A percentile compares a stretch with the other conserved stretches of the same genome.
Evolutionary conservation across 2,329 filamentous ascomycete species (phyloP).

Genomic region (Colletotrichum aenigma): DNA sequence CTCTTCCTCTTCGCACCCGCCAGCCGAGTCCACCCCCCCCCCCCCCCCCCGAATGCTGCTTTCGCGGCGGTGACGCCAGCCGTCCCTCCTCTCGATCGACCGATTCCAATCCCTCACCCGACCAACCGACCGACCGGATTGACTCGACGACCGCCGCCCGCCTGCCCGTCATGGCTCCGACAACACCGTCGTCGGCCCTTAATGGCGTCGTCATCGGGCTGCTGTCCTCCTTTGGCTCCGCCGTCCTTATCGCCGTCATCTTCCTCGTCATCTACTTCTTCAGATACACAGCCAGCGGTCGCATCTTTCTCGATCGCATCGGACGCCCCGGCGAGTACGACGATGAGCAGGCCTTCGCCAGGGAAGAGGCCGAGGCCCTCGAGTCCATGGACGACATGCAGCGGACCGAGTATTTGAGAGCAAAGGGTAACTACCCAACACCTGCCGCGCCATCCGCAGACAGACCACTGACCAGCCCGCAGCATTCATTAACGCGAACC

Average conservation of each 20-base stretch:
- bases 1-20: not conserved
- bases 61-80: slow-evolving; percentile 25
- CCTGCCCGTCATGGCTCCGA: slow-evolving; percentile 16
- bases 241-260: slow-evolving; percentile 80
- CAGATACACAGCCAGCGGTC: slow-evolving; percentile 83
- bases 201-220: slow-evolving; percentile 93
- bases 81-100: slow-evolving; percentile 19
- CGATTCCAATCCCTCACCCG: not conserved
- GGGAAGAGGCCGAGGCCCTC: slow-evolving; percentile 93
- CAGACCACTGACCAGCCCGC: not conserved
- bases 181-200: slow-evolving; percentile 50
- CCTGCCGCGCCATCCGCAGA: not conserved
- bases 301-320: slow-evolving; percentile 92
- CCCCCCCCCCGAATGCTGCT: slow-evolving; percentile 17
- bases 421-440: slow-evolving; percentile 74
- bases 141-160: slow-evolving; percentile 13
- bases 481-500: slow-evolving; percentile 95
- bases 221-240: slow-evolving; percentile 91
- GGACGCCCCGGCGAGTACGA: slow-evolving; percentile 95
- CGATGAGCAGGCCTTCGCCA: slow-evolving; percentile 92
- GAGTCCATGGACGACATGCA: slow-evolving; percentile 95
- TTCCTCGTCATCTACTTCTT: slow-evolving; percentile 91
- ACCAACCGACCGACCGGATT: slow-evolving; percentile 9
- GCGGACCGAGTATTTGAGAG: slow-evolving; percentile 87
- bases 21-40: slow-evolving; percentile 5